Percentiles rank a stretch among this genome's conserved stretches.
These are phyloP conservation scores for Diaporthe citriasiana DNA, from an alignment of 2,329 filamentous ascomycete genomes.

Conservation along the genomic window DNA sequence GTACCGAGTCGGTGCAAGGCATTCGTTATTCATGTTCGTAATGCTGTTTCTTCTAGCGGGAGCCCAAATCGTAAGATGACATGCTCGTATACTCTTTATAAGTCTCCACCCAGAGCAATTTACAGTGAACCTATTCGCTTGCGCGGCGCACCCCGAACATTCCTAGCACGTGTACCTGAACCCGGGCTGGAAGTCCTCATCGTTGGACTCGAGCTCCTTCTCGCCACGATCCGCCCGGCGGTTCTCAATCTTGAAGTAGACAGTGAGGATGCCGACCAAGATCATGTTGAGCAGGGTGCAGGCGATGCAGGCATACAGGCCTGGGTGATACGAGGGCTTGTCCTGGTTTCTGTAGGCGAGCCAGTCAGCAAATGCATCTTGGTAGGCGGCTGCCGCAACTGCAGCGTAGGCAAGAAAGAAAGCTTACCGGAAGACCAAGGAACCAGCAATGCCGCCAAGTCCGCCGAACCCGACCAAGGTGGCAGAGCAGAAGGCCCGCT, in stretches of 20 bases:
- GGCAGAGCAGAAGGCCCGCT: slow-evolving; percentile 83
- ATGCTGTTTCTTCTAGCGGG: background rate
- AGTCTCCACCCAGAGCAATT: background rate
- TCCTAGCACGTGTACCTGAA: slow-evolving; percentile 56
- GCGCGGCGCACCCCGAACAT: background rate
- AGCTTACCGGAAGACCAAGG: slow-evolving; percentile 75
- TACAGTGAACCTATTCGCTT: background rate
- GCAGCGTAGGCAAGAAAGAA: background rate
- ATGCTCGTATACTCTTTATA: background rate
- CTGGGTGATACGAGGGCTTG: slow-evolving; percentile 66
- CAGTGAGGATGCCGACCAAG: slow-evolving; percentile 57
- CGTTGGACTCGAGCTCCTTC: slow-evolving; percentile 63
- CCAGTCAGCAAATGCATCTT: background rate
- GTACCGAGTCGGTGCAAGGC: background rate
- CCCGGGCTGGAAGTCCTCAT: slow-evolving; percentile 57
- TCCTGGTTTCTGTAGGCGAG: slow-evolving; percentile 57
- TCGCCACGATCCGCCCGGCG: slow-evolving; percentile 66
- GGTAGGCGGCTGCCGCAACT: background rate
- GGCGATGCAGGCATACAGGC: slow-evolving; percentile 69
- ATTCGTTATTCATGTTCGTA: background rate
- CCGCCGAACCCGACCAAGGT: slow-evolving; percentile 83
- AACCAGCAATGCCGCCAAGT: slow-evolving; percentile 83
- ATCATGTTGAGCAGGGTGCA: slow-evolving; percentile 62
- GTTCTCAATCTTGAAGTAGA: slow-evolving; percentile 61
- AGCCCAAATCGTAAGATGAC: background rate